Percentiles rank a stretch among this genome's conserved stretches.
Evolutionary conservation across 2,329 filamentous ascomycete species (phyloP).

Genomic region (Penicillium griseofulvum): DNA sequence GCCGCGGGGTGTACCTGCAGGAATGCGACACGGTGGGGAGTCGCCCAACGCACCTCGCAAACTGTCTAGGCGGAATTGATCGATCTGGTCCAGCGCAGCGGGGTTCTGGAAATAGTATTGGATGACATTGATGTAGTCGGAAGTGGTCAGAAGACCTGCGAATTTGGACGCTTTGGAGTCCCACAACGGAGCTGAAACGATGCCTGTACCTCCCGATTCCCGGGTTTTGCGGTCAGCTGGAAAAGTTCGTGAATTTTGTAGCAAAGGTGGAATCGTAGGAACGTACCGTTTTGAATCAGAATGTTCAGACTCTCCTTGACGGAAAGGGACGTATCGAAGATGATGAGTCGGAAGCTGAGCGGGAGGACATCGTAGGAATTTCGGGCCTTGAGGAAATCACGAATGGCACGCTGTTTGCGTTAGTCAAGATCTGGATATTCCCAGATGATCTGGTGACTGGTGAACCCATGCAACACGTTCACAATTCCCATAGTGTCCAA

Average conservation of each 20-base stretch:
- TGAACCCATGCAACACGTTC: constrained; percentile 8
- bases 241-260: background rate
- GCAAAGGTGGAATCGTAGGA: constrained; percentile 1
- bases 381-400: constrained; percentile 92
- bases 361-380: constrained; percentile 98
- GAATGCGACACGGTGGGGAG: background rate
- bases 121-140: constrained; percentile 97
- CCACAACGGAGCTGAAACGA: constrained; percentile 96
- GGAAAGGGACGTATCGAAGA: constrained; percentile 89
- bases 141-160: constrained; percentile 89
- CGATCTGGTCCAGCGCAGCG: constrained; percentile 81
- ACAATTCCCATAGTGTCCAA: constrained; percentile 8
- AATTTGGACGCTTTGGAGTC: constrained; percentile 91
- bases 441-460: constrained; percentile 3
- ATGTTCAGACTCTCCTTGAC: constrained; percentile 98
- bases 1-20: constrained; percentile 1
- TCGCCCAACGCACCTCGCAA: constrained; percentile 67
- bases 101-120: constrained; percentile 99
- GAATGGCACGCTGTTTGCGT: constrained; percentile 71
- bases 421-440: constrained; percentile 27
- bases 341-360: constrained; percentile 90
- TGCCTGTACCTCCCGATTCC: constrained; percentile 58
- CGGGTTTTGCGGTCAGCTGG: constrained; percentile 18
- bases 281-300: constrained; percentile 85
- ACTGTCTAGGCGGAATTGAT: constrained; percentile 89